Evolutionary conservation across 164 flowering plant species (phyloP), one percentile per base, ranked within the genome.

Genomic region (Kingdonia uniflora): DNA sequence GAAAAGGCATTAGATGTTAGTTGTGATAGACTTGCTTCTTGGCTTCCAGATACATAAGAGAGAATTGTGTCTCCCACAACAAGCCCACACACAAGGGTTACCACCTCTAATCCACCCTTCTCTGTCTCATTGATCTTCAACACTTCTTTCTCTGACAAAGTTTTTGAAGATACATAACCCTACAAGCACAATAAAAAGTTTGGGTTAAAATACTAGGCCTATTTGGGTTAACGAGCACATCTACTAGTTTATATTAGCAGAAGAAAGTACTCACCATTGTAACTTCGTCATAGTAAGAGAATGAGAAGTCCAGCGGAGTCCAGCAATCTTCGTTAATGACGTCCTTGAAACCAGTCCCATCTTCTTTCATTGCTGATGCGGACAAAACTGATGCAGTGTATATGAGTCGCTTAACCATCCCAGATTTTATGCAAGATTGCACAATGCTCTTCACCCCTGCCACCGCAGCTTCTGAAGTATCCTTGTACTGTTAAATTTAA

Each of bases 401-500:
- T 11, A 80, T 69, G 1, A 80, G 65, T 16, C 74, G 58, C 52
- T 65, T 76, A n/a, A 76, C 82, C 1, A 72, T 74, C 2, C 68
- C 68, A 48, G 78, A 73, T 53, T 29, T 49, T 17, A 78, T 42
- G 65, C 85, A 75, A 11, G 57, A 49, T 1, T 38, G 52, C 1
- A 55, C 68, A 15, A 80, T 80, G 52, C 56, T 61, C 53, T 60
- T 65, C 42, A 56, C 72, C 14, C 56, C 74, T 5, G 44, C 73
- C 6, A 80, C 23, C 0, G 76, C 68, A 5, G 79, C 80, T 35
- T 80, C 82, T 1, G 42, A 14, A 0, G 55, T 65, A 48, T 71
- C 56, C 44, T 73, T 68, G 58, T 50, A 72, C 79, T 79, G 62
- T 48, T 10, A 13, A 1, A 19, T 19, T 46, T n/a, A n/a, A 43